Evolutionary conservation across 2,329 filamentous ascomycete species (phyloP).

Genomic region (Colletotrichum liaoningense): DNA sequence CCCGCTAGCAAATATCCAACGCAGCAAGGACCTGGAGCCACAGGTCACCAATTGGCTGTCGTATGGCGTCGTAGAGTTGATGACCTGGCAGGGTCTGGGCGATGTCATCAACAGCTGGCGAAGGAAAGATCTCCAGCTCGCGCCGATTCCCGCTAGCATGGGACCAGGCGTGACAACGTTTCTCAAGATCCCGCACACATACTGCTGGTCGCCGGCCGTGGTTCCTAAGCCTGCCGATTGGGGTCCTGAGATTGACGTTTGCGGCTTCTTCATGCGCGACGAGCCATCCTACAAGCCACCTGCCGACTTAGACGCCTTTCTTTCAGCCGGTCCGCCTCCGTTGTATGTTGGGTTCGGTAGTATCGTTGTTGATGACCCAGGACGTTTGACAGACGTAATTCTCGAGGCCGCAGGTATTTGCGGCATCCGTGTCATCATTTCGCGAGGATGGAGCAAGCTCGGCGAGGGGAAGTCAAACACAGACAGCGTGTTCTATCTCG

Average conservation of each 20-base stretch:
- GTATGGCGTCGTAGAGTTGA: slow-evolving; percentile 78
- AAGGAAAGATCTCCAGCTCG: slow-evolving; percentile 72
- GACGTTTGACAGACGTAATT: slow-evolving; percentile 50
- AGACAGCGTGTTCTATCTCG: slow-evolving; percentile 58
- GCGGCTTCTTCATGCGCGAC: slow-evolving; percentile 75
- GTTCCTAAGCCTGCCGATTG: slow-evolving; percentile 76
- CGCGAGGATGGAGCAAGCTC: slow-evolving; percentile 44
- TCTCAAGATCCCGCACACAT: slow-evolving; percentile 78
- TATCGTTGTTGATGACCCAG: slow-evolving; percentile 59
- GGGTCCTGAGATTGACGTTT: slow-evolving; percentile 68
- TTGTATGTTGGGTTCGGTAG: slow-evolving; percentile 59
- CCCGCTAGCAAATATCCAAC: slow-evolving; percentile 77
- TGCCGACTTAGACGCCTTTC: slow-evolving; percentile 60
- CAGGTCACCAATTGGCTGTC: slow-evolving; percentile 78
- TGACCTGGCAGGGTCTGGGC: slow-evolving; percentile 76
- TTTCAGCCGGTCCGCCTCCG: slow-evolving; percentile 53
- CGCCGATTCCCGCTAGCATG: slow-evolving; percentile 76
- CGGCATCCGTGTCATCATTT: slow-evolving; percentile 63
- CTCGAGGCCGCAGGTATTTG: slow-evolving; percentile 52
- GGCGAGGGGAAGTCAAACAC: slow-evolving; percentile 24
- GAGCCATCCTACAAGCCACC: slow-evolving; percentile 65
- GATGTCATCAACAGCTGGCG: slow-evolving; percentile 68
- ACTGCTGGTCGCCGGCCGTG: slow-evolving; percentile 79
- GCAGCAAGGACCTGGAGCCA: slow-evolving; percentile 50
- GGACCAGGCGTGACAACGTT: slow-evolving; percentile 77